Conservation (phyloP, 345 rosid species). For the Moringa oleifera region DNA sequence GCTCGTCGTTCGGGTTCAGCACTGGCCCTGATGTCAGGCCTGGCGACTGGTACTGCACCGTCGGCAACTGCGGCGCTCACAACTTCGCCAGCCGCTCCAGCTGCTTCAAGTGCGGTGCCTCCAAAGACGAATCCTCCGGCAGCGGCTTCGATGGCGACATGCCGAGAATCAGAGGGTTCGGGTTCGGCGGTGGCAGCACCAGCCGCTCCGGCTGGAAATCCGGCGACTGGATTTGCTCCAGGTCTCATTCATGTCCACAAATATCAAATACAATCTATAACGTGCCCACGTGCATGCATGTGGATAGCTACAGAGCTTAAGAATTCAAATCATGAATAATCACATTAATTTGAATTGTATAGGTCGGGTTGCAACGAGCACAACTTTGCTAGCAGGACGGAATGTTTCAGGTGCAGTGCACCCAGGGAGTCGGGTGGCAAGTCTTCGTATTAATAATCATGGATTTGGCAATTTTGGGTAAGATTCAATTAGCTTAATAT, state of each 20-base stretch:
- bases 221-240: conserved; percentile 79
- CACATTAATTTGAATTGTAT: neutral
- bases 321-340: no score
- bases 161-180: conserved; percentile 35
- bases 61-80: conserved; percentile 62
- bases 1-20: conserved; percentile 39
- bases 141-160: conserved; percentile 26
- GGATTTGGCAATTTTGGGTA: conserved; percentile 14
- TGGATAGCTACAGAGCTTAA: no score
- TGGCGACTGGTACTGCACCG: conserved; percentile 77
- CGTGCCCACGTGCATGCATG: no score
- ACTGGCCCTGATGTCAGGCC: conserved; percentile 70
- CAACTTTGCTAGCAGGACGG: conserved; percentile 88
- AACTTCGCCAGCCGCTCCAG: conserved; percentile 69
- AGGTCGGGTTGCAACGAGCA: conserved; percentile 88
- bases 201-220: conserved; percentile 71
- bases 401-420: conserved; percentile 90
- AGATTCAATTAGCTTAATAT: no score
- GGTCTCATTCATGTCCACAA: conserved; percentile 22
- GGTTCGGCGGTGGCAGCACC: conserved; percentile 32
- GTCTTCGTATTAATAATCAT: conserved; percentile 27
- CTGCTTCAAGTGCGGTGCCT: conserved; percentile 65
- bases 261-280: no score
- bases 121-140: conserved; percentile 36
- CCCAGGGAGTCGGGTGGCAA: conserved; percentile 53